Percentiles rank a stretch among this genome's conserved stretches.
phyloP scores from a whole-genome alignment of 352 stramenopile species.

The Phytophthora gonapodyides region DNA sequence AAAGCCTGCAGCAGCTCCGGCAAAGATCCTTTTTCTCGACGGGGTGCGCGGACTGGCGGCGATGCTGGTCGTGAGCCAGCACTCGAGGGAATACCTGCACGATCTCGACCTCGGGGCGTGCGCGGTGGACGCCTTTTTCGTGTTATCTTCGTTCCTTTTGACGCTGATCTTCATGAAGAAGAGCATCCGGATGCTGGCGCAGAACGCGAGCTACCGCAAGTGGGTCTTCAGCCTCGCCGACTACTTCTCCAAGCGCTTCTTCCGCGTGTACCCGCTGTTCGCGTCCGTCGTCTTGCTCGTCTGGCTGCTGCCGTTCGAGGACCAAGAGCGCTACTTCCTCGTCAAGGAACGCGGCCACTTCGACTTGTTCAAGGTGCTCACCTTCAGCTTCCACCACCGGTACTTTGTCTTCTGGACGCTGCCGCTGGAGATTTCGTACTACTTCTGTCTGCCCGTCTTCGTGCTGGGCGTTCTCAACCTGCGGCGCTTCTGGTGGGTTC shows the following conservation, averaged over 20 bases:
- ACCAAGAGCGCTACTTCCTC: conserved; percentile 38
- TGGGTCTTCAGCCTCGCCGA: conserved; percentile 34
- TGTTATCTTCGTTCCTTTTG: conserved; percentile 50
- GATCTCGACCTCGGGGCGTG: conserved; percentile 36
- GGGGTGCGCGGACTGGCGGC: conserved; percentile 51
- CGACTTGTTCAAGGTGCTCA: conserved; percentile 49
- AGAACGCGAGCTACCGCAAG: conserved; percentile 25
- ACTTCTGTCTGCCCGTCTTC: conserved; percentile 51
- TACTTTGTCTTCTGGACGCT: conserved; percentile 65
- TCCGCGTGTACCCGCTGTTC: conserved; percentile 44
- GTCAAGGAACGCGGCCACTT: conserved; percentile 40
- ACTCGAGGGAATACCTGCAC: conserved; percentile 36
- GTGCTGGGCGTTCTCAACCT: conserved; percentile 30
- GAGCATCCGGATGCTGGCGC: conserved; percentile 28
- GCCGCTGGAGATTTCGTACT: conserved; percentile 55
- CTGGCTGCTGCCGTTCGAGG: conserved; percentile 38
- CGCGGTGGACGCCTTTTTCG: conserved; percentile 46
- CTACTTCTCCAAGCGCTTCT: conserved; percentile 48
- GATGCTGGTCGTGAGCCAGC: conserved; percentile 42
- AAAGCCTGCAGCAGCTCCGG: conserved; percentile 15
- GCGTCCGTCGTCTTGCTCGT: conserved; percentile 25
- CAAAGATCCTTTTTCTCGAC: conserved; percentile 50
- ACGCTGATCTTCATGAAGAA: conserved; percentile 51
- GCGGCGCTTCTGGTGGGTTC: conserved; percentile 43
- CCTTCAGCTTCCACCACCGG: conserved; percentile 38